Percentiles rank a stretch among this genome's conserved stretches.
These are phyloP conservation scores for Geranomyces variabilis DNA, from an alignment of 192 early-diverging fungal species.

Conservation along the genomic window DNA sequence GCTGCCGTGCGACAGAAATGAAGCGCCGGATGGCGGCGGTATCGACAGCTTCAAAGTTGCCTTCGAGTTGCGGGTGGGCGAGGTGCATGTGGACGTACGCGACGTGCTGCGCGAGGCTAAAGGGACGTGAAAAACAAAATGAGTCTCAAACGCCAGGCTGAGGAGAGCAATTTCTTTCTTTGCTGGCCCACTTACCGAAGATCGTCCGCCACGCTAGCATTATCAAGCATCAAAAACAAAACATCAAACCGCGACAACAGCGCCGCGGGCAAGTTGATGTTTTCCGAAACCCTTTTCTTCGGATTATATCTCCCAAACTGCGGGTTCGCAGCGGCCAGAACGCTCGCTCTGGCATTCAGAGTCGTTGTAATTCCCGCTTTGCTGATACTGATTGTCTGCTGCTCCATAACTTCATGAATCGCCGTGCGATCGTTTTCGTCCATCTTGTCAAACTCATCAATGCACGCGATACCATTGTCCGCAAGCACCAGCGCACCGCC, in stretches of 20 bases:
- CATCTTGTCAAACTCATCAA: constrained; percentile 99
- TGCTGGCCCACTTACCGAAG: constrained; percentile 37
- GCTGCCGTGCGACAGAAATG: constrained; percentile 77
- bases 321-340: constrained; percentile 96
- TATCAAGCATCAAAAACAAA: constrained; percentile 88
- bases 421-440: constrained; percentile 94
- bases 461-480: constrained; percentile 98
- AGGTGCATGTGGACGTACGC: constrained; percentile 91
- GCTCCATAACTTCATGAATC: constrained; percentile 99
- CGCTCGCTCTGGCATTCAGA: constrained; percentile 91
- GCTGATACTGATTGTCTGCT: constrained; percentile 96
- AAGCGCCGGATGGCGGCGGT: constrained; percentile 81
- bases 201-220: constrained; percentile 77
- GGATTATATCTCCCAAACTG: constrained; percentile 95
- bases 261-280: constrained; percentile 96
- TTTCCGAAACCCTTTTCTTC: constrained; percentile 62
- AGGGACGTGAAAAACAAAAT: background rate
- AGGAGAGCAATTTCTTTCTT: background rate
- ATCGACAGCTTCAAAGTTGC: constrained; percentile 69
- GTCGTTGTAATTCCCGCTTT: constrained; percentile 99
- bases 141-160: background rate
- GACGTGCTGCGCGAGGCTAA: constrained; percentile 80
- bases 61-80: constrained; percentile 67
- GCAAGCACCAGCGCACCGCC: constrained; percentile 96
- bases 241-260: constrained; percentile 93